Percentiles rank a stretch among this genome's conserved stretches.
These are phyloP conservation scores for Trichoderma afroharzianum DNA, from an alignment of 2,329 filamentous ascomycete genomes.

Conservation along the genomic window DNA sequence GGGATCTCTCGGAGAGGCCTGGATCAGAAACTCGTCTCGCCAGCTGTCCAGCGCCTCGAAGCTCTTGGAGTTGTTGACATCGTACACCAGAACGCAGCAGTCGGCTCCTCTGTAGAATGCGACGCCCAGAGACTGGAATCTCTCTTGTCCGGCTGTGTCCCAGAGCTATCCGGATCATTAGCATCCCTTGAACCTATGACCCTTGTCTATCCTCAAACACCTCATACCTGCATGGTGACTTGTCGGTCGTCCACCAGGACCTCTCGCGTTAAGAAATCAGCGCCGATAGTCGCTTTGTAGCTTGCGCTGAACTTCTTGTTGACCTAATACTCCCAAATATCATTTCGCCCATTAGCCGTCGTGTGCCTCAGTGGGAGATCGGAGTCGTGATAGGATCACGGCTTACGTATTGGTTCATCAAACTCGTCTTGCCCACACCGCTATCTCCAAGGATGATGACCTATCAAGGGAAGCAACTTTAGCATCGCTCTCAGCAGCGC, in stretches of 20 bases:
- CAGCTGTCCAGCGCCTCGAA: conserved; percentile 98
- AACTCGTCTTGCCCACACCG: conserved; percentile 97
- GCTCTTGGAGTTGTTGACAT: conserved; percentile 98
- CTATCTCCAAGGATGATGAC: conserved; percentile 99
- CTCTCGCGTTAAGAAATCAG: conserved; percentile 97
- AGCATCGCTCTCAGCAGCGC: conserved; percentile 1
- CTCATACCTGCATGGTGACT: conserved; percentile 90
- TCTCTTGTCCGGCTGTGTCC: conserved; percentile 96
- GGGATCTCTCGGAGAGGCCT: conserved; percentile 92
- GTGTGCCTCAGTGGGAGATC: background rate
- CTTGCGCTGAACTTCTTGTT: conserved; percentile 99
- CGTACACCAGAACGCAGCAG: conserved; percentile 96
- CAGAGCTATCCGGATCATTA: conserved; percentile 62
- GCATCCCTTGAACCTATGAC: conserved; percentile 10
- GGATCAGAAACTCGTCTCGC: conserved; percentile 97
- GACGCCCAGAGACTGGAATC: conserved; percentile 94
- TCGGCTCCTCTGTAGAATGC: conserved; percentile 97
- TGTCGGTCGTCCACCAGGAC: conserved; percentile 94
- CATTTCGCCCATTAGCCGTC: background rate
- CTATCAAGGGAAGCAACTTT: conserved; percentile 43
- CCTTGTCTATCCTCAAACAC: conserved; percentile 2
- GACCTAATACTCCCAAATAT: conserved; percentile 57
- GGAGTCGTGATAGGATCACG: conserved; percentile 19
- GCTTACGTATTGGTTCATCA: conserved; percentile 99
- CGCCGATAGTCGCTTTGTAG: conserved; percentile 99